Evolutionary conservation across 176 grass and related monocot species (phyloP), one percentile per base, ranked within the genome.

Genomic region (Saccharum spontaneum): DNA sequence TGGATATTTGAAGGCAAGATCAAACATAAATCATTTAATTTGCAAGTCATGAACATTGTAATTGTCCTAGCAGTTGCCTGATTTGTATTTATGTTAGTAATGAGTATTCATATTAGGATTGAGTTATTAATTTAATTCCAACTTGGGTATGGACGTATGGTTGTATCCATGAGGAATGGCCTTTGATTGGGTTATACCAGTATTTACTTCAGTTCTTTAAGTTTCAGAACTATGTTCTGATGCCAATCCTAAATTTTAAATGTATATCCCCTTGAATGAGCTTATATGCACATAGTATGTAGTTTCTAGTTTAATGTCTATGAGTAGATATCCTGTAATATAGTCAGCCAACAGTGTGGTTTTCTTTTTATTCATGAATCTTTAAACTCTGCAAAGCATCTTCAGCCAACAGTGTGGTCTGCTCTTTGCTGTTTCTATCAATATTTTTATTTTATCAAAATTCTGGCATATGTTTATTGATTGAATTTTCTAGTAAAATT

Each of bases 231-330:
- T 22, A 38, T 79, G 76, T 38, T 72, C 43, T 67, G 59, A 67
- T 75, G 69, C 45, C 4, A 48, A 75, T 18, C 45, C 10, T 43
- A 17, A 39, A 31, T 80, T 86, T 66, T 1, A 52, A 50, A 67
- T 54, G 33, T 68, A 23, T 54, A 26, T 66, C 45, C 44, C 30
- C 14, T 55, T 31, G 9, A 41, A 66, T 50, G 43, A 64, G 37
- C 31, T 66, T 55, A 38, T 55, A 38, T 50, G 43, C 38, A 38
- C n/a, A 74, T 57, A 43, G 1, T 74, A 40, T 67, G 33, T 30
- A 38, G 10, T 76, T 81, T 87, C 4, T 45, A 44, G 7, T 82
- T 81, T 49, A 69, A 76, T 17, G 18, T 33, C 31, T 80, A n/a
- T n/a, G 8, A 46, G 43, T 49, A 54, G 10, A 46, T 38, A 49